Base-by-base conservation (phyloP, 331 rosid species). In the Stylosanthes scabra region DNA sequence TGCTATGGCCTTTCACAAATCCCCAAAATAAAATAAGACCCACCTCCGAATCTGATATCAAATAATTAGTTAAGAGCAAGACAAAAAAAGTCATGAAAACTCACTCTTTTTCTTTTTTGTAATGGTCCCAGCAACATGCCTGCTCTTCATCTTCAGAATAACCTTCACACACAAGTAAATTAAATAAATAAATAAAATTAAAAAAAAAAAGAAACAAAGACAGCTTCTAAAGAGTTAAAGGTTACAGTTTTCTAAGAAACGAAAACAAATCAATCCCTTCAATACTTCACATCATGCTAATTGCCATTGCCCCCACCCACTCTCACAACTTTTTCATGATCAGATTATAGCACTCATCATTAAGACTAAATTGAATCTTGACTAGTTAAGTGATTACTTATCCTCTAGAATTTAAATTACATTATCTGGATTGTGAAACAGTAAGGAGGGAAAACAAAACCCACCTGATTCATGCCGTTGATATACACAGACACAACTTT, bases 51-150 rank as follows among this genome's bases (percentile, higher is more conserved):
- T 90, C 89, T 79, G 85, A 63, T 78, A 27, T 49, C 82, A 78
- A 73, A 82, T 85, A 63, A 89, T 87, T 83, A 78, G 62, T 15
- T 52, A n/a, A 86, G 87, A 82, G 88, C 88, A 83, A 89, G 95
- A 94, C 96, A 94, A 89, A 84, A 94, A 89, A 84, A 85, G 84
- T 61, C 73, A 78, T 66, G 14, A 80, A 72, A 29, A 72, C 99
- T 88, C 76, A 95, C 99, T 95, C 97, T 95, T 95, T 90, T 95
- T 95, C 99, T 95, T 95, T 88, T 95, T 95, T 7, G 96, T 92
- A 81, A 95, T 79, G 96, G 99, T 88, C 90, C 99, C 99, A 79
- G 93, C 97, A 78, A 92, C 97, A 70, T 95, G 98, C 86, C 88
- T 92, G 80, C 99, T 95, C 96, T 95, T 95, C 99, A 95, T 95